Conservation (phyloP, 2,329 filamentous ascomycete genomes). For the Hypoxylon sp. region DNA sequence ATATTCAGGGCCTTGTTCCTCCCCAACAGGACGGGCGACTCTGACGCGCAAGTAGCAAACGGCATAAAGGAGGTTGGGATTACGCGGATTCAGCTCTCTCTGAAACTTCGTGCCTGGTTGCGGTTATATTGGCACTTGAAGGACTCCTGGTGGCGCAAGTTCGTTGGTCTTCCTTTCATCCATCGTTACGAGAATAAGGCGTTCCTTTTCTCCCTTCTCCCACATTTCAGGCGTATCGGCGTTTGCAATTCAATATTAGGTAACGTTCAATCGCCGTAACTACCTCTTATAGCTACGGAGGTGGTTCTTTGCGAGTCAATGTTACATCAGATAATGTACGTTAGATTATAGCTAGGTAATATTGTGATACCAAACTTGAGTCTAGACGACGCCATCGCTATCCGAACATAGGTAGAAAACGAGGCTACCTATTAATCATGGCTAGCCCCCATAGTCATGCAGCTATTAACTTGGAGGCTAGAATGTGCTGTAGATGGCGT, state of each 20-base stretch:
- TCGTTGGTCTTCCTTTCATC: not conserved
- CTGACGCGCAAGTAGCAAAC: slow-evolving; percentile 8
- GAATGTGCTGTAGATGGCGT: not conserved
- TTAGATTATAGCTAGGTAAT: not conserved
- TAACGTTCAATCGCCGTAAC: not conserved
- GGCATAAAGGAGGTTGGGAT: not conserved
- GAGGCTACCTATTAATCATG: not conserved
- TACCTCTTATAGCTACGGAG: not conserved
- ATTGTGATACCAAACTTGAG: too few relatives aligned
- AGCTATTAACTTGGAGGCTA: not conserved
- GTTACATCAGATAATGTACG: not conserved
- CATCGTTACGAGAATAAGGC: not conserved
- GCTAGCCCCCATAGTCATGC: not conserved
- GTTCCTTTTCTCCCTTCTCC: not conserved
- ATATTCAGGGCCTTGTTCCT: not conserved
- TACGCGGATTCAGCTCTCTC: not conserved
- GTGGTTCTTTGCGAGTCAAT: not conserved
- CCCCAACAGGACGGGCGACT: not conserved
- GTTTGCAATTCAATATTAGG: not conserved
- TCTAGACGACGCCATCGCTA: too few relatives aligned
- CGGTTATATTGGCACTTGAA: not conserved
- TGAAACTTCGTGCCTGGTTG: not conserved
- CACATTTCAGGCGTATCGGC: not conserved
- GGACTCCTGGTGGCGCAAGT: not conserved
- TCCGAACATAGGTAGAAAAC: not conserved